Base-by-base conservation (phyloP, 768 basidiomycete genomes). In the Dendrothele bispora region DNA sequence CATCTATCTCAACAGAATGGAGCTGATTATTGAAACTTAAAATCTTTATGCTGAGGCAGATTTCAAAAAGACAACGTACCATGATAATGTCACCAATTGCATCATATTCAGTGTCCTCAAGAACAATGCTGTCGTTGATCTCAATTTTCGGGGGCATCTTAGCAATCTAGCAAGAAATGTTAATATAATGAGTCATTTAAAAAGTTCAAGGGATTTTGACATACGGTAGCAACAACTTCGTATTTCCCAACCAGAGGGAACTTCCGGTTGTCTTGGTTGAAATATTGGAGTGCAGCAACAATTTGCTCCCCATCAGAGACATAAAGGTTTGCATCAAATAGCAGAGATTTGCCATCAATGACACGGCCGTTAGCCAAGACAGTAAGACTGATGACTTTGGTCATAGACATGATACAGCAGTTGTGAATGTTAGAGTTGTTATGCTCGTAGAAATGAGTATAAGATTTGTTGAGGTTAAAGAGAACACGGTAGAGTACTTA, bases 261-360 rank as follows among this genome's bases (percentile, higher is more conserved):
- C 30, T 34, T 14, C 20, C 3, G 4, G 18, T 46, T 30, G 15
- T 46, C 21, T 15, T 11, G 6, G 18, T 44, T 44, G 49, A 44
- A 50, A 28, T 44, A 45, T 14, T 32, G 17, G 15, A 50, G 20
- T 20, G 27, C 32, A 26, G 29, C 49, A 8, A 30, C 17, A 15
- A 50, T 27, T 4, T 6, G 21, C n/a, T 50, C 49, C 11, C 26
- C 24, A 17, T n/a, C 14, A 24, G 32, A 26, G 10, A 50, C 26
- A 45, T 36, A 50, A 27, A 50, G 21, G 34, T 38, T 43, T 26
- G 49, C 49, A 38, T 45, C 49, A 27, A 50, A 50, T 28, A 50
- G 43, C 24, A 50, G 15, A 6, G 32, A 15, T 27, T 24, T 36
- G 3, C 49, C 34, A 7, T 36, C 34, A 25, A 35, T 24, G 3